Conservation (phyloP, 2,329 filamentous ascomycete genomes). For the Apiospora sp. region DNA sequence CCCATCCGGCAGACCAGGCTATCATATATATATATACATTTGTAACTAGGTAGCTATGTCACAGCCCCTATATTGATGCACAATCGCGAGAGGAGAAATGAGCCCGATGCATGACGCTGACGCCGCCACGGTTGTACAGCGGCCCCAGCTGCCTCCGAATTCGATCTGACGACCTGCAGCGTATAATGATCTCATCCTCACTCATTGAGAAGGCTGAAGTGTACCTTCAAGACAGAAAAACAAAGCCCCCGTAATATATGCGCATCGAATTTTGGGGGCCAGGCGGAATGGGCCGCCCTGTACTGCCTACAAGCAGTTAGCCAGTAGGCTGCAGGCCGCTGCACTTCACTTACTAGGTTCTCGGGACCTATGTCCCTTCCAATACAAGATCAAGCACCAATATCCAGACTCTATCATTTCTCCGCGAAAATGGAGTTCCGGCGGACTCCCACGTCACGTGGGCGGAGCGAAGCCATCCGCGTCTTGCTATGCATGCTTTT, state of each 20-base stretch:
- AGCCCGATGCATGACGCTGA: not conserved
- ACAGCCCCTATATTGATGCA: not conserved
- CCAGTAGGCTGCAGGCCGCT: too few species aligned
- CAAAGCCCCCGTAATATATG: not conserved
- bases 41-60: not conserved
- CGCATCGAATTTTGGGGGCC: not conserved
- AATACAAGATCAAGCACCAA: not conserved
- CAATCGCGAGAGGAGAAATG: not conserved
- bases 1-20: not conserved
- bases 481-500: not conserved
- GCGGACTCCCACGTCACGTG: not conserved
- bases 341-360: not conserved
- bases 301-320: too few species aligned
- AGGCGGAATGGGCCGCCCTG: not conserved
- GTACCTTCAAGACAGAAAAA: too few species aligned
- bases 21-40: not conserved
- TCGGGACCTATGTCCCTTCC: not conserved
- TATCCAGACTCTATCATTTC: not conserved
- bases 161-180: not conserved
- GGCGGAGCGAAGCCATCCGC: conserved; percentile 20
- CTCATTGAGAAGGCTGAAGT: not conserved
- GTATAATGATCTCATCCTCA: not conserved
- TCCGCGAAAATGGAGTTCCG: conserved; percentile 3
- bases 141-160: not conserved
- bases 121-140: not conserved